Conservation (phyloP, 164 flowering plant genomes). For the Houttuynia cordata region DNA sequence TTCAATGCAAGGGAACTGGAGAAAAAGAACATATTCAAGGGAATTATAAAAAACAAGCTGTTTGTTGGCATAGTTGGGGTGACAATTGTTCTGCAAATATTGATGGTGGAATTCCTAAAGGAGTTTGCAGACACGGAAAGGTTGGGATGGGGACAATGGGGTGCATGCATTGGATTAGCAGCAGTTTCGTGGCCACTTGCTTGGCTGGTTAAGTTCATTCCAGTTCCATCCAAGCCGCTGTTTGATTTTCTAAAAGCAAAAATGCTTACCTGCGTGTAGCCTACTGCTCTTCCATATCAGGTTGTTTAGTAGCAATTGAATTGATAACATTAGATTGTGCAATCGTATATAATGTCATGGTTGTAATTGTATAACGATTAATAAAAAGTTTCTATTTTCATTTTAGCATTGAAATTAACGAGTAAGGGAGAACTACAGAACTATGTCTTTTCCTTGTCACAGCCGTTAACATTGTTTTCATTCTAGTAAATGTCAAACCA, state of each 20-base stretch:
- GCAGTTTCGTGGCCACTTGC: conserved; percentile 7
- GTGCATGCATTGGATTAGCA: conserved; percentile 1
- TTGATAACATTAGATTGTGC: no score
- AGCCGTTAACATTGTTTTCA: no score
- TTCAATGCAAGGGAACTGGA: conserved; percentile 7
- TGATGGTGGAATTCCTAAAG: conserved; percentile 8
- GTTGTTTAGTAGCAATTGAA: no score
- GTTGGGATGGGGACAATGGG: conserved; percentile 5
- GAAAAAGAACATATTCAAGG: conserved; percentile 4
- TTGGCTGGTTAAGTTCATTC: conserved; percentile 1
- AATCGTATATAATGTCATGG: no score
- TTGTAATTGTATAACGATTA: no score
- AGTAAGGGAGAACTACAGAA: no score
- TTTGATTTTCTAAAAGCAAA: background rate
- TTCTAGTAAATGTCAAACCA: no score
- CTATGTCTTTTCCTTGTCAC: no score
- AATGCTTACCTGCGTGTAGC: background rate
- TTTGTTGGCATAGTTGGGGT: conserved; percentile 5
- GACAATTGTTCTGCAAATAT: conserved; percentile 4
- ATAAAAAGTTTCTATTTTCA: no score
- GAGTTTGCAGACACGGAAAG: conserved; percentile 5
- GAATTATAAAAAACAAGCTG: conserved; percentile 3
- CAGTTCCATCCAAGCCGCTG: background rate
- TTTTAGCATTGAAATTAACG: no score
- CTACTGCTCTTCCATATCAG: no score